These are phyloP conservation scores for Tolypocladium sp. DNA, from an alignment of 2,329 filamentous ascomycete species.

Conservation along the genomic window DNA sequence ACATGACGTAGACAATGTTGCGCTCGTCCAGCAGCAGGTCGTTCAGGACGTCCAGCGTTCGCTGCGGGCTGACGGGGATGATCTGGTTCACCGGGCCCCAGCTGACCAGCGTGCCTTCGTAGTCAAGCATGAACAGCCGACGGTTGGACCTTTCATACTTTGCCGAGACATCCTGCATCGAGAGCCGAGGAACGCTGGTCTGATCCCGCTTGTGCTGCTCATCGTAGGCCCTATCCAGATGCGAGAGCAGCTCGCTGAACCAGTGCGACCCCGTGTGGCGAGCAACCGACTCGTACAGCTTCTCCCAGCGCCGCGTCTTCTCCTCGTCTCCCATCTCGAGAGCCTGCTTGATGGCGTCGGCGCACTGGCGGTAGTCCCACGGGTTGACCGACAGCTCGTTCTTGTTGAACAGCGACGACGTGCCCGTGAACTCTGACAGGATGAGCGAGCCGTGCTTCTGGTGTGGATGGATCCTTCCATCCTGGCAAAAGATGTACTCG, in stretches of 20 bases:
- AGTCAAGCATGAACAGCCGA: constrained; percentile 83
- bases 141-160: constrained; percentile 58
- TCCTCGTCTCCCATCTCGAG: constrained; percentile 72
- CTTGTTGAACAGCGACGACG: constrained; percentile 72
- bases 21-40: constrained; percentile 71
- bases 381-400: constrained; percentile 83
- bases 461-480: constrained; percentile 58
- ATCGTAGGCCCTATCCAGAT: constrained; percentile 67
- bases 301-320: constrained; percentile 64
- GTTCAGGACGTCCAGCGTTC: constrained; percentile 73
- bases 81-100: constrained; percentile 80
- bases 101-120: constrained; percentile 84
- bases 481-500: constrained; percentile 89
- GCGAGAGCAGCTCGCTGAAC: constrained; percentile 66
- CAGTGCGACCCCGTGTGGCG: constrained; percentile 79
- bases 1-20: constrained; percentile 93
- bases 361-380: constrained; percentile 87
- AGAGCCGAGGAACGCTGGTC: constrained; percentile 77
- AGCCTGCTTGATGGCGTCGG: constrained; percentile 74
- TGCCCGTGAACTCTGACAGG: constrained; percentile 90
- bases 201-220: constrained; percentile 81
- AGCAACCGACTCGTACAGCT: constrained; percentile 63
- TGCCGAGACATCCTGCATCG: constrained; percentile 52
- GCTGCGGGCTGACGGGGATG: constrained; percentile 74
- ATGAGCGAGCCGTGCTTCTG: constrained; percentile 87